Evolutionary conservation across 148 eudicot species (phyloP).

Genomic region (Suaeda aralocaspica): DNA sequence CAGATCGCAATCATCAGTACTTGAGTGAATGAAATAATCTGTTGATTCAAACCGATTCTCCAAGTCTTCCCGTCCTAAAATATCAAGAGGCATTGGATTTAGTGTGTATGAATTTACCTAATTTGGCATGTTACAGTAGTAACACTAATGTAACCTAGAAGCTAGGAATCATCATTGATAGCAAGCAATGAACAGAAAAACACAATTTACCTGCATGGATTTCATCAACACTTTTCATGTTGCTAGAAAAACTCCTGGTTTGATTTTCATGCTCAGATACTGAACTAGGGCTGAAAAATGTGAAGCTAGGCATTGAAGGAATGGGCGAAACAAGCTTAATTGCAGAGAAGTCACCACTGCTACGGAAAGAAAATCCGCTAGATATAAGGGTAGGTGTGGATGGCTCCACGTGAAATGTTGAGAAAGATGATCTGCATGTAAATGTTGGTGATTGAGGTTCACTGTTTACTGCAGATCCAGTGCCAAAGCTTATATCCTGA

Average conservation of each 20-base stretch:
- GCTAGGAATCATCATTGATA: not conserved
- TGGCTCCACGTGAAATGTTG: constrained; percentile 54
- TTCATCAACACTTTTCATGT: constrained; percentile 11
- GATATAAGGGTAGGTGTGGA: constrained; percentile 36
- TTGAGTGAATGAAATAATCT: constrained; percentile 24
- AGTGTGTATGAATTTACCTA: not conserved
- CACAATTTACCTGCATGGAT: constrained; percentile 30
- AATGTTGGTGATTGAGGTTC: constrained; percentile 43
- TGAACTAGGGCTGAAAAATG: constrained; percentile 52
- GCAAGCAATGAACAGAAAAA: not conserved
- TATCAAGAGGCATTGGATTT: not conserved
- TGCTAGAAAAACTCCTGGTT: constrained; percentile 21
- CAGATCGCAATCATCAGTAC: constrained; percentile 25
- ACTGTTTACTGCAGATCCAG: constrained; percentile 33
- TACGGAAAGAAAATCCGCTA: constrained; percentile 49
- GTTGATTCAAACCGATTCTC: constrained; percentile 36
- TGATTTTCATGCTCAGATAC: constrained; percentile 34
- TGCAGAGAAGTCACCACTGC: constrained; percentile 38
- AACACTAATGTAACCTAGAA: not conserved
- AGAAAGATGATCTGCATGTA: constrained; percentile 57
- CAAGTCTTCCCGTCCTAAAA: constrained; percentile 20
- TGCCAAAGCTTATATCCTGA: constrained; percentile 67
- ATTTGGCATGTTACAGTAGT: not conserved
- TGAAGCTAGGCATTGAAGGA: constrained; percentile 63
- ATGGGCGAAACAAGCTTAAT: constrained; percentile 48